Conservation (phyloP, 306 rosid species). For the Adenanthera pavonina region DNA sequence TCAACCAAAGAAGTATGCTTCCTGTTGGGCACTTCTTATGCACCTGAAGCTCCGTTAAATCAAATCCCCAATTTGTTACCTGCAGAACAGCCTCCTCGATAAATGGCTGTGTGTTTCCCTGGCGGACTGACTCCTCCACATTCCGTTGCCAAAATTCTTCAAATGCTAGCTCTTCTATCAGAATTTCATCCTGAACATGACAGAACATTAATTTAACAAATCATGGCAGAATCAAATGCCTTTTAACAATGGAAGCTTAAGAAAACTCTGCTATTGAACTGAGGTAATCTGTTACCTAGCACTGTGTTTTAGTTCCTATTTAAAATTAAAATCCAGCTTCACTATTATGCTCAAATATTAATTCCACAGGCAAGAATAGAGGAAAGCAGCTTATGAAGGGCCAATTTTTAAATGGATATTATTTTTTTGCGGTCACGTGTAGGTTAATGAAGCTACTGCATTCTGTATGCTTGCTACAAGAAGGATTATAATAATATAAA, state of each 20-base stretch:
- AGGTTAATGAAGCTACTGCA: not conserved
- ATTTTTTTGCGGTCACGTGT: slow-evolving; percentile 6
- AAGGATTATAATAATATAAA: not conserved
- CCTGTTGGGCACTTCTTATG: slow-evolving; percentile 72
- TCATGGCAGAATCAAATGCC: slow-evolving; percentile 20
- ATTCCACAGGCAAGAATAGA: not conserved
- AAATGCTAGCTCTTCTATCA: slow-evolving; percentile 70
- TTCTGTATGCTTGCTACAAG: not conserved
- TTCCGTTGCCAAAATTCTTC: slow-evolving; percentile 74
- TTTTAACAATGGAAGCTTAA: not conserved
- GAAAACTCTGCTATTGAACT: slow-evolving; percentile 11
- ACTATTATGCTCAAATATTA: slow-evolving; percentile 8
- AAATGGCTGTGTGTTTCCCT: slow-evolving; percentile 68
- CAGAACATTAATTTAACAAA: slow-evolving; percentile 12
- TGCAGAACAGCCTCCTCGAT: slow-evolving; percentile 82
- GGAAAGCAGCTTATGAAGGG: slow-evolving; percentile 14
- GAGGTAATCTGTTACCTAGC: not conserved
- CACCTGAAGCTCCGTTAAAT: slow-evolving; percentile 72
- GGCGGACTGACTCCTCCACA: slow-evolving; percentile 93
- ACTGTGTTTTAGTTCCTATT: not conserved
- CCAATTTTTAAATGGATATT: not conserved
- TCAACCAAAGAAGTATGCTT: slow-evolving; percentile 85
- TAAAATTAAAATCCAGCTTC: slow-evolving; percentile 8
- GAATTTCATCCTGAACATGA: slow-evolving; percentile 69
- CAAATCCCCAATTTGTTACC: slow-evolving; percentile 89